Percentiles rank a stretch among this genome's conserved stretches.
Conservation (phyloP, 1,139 yeast species). For the Hyphopichia pseudoburtonii region DNA sequence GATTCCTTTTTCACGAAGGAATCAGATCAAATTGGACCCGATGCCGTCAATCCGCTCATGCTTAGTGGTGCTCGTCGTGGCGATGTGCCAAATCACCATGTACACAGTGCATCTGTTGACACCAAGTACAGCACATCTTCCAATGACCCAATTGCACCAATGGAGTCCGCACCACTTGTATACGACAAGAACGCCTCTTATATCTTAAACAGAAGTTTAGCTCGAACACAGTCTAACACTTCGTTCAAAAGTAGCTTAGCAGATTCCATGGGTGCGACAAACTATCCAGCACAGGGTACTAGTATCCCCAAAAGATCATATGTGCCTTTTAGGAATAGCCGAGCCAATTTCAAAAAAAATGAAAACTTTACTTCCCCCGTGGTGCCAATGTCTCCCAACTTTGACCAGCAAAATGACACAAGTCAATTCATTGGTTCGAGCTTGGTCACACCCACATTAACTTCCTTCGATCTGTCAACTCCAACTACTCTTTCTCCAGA, state of each 20-base stretch:
- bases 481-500: constrained; percentile 2
- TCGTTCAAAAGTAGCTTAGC: constrained; percentile 76
- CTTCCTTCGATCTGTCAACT: constrained; percentile 6
- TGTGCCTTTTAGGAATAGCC: constrained; percentile 44
- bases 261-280: constrained; percentile 48
- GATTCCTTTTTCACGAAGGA: constrained; percentile 91
- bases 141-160: constrained; percentile 44
- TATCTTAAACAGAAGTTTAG: constrained; percentile 71
- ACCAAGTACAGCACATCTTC: constrained; percentile 33
- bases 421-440: constrained; percentile 7
- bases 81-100: constrained; percentile 24
- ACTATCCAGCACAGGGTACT: constrained; percentile 16
- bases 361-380: constrained; percentile 25
- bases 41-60: constrained; percentile 8
- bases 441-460: constrained; percentile 1
- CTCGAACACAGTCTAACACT: constrained; percentile 71
- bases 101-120: constrained; percentile 52
- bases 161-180: constrained; percentile 74
- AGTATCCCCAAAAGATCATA: constrained; percentile 34
- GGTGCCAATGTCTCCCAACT: constrained; percentile 21
- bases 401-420: constrained; percentile 14
- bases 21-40: constrained; percentile 24
- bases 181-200: constrained; percentile 79
- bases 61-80: constrained; percentile 8
- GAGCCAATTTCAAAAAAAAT: constrained; percentile 18